Base-by-base conservation (phyloP, 805 yeast genomes). In the Monosporozyma yasuniensis region DNA sequence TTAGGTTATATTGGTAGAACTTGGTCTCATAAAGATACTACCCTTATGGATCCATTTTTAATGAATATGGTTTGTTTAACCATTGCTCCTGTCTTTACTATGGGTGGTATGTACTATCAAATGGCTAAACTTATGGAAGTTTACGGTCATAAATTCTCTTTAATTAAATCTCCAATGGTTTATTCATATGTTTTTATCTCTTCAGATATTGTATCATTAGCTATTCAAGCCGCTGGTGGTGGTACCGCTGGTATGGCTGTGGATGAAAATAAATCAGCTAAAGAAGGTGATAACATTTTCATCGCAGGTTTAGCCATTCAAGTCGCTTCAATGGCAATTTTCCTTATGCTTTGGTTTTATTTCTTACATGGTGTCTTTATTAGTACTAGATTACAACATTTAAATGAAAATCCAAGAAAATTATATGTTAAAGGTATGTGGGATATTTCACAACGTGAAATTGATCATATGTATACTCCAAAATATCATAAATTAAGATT, bases 61-160 rank as follows among this genome's bases (percentile, higher is more conserved):
- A 66, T 81, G 57, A 95, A 88, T 64, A 76, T 83, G 54, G 76
- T 81, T 49, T 73, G 82, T 58, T 68, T 87, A 50, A 86, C 91
- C 0, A 66, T 88, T 45, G 91, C 87, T 0, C 96, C 96, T 0
- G 87, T 87, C 19, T 84, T 88, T 63, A 71, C 85, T 43, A 84
- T 86, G 86, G 96, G 85, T 3, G 96, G 91, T 1, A 72, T 88
- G 2, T 89, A 88, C 67, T 83, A 76, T 55, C 71, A 81, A 48
- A 67, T 88, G 54, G 88, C 84, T 5, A 84, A 86, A 64, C 57
- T 84, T 46, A 71, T 81, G 44, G 79, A 82, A 50, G 65, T 86
- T 1, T 80, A 79, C 58, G 87, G 87, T 2, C 68, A 71, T 50
- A 60, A 68, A 16, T 81, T 67, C 54, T 79, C 89, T 8, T 47